Base-by-base conservation (phyloP, 1,139 yeast genomes). In the Zygosaccharomyces pseudobailii region DNA sequence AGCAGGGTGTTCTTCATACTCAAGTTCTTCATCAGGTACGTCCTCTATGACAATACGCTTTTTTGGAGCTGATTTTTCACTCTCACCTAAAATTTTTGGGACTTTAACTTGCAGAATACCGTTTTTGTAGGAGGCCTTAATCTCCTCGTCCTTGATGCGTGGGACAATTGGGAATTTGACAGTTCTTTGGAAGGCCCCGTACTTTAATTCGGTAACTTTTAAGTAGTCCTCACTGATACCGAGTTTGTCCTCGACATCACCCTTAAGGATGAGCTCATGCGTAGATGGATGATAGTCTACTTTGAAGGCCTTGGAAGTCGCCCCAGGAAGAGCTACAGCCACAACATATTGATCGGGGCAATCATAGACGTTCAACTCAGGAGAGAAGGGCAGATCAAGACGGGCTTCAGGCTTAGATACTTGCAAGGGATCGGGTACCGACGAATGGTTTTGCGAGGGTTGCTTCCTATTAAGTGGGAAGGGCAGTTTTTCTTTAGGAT, bases 301-400 rank as follows among this genome's bases (percentile, higher is more conserved):
- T 40, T 72, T 74, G 52, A 79, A 72, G n/a, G 75, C 70, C 42
- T 70, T 70, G 27, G 77, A 72, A 28, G 70, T 66, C 6, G 80
- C 80, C 40, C 84, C 84, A 5, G 84, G 79, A 13, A 79, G 63
- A 4, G 82, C 73, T 6, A 77, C 62, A 2, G 73, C 73, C 10
- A 78, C 71, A 17, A 69, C 57, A 53, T 76, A 79, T 17, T 69
- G 63, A 7, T 67, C 68, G 4, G 70, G 69, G 35, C 70, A 66
- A 48, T 78, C 80, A 54, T 77, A 78, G 17, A 79, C 72, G 54
- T 79, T 80, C 6, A 78, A 66, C 44, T 77, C 74, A n/a, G 84
- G 83, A 5, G 81, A 71, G 48, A 75, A 76, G 53, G 79, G 79
- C 38, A 71, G 50, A 19, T 66, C 65, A 25, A 69, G 55, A 38